Percentiles rank a stretch among this genome's conserved stretches.
Conservation (phyloP, 257 asterid species). For the Solanum megistacrolobum region DNA sequence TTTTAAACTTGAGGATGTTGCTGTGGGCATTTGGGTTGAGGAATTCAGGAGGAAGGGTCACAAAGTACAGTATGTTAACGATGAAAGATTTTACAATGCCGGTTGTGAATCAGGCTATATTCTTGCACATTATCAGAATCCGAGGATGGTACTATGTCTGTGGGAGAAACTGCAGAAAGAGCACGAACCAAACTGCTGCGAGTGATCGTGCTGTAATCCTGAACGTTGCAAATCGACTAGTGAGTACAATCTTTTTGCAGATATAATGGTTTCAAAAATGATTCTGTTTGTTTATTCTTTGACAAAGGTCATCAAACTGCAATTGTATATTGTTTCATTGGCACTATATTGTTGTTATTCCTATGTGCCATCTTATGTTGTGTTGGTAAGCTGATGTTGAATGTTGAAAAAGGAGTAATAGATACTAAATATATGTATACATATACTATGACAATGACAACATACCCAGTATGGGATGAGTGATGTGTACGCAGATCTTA, state of each 20-base stretch:
- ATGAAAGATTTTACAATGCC: slow-evolving; percentile 55
- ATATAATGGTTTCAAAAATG: neutral
- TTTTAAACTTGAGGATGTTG: slow-evolving; percentile 90
- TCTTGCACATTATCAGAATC: slow-evolving; percentile 90
- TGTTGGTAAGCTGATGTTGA: neutral
- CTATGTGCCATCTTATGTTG: neutral
- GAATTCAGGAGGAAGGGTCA: slow-evolving; percentile 38
- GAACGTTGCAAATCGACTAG: neutral
- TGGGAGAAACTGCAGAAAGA: slow-evolving; percentile 83
- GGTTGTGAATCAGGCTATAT: slow-evolving; percentile 74
- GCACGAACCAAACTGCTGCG: slow-evolving; percentile 70
- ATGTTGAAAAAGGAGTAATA: neutral
- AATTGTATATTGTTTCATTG: neutral
- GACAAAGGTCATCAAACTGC: neutral
- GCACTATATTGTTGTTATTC: neutral
- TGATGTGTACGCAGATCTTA: no score
- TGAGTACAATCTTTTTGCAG: neutral
- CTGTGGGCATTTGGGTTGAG: slow-evolving; percentile 90
- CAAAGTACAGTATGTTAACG: slow-evolving; percentile 38
- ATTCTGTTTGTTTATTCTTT: neutral
- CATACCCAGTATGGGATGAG: neutral
- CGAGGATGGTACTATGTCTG: slow-evolving; percentile 65
- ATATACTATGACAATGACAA: neutral
- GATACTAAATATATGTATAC: neutral
- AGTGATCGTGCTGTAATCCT: slow-evolving; percentile 13